These are phyloP conservation scores for Oldenlandia corymbosa DNA, from an alignment of 257 asterid genomes.

Conservation along the genomic window DNA sequence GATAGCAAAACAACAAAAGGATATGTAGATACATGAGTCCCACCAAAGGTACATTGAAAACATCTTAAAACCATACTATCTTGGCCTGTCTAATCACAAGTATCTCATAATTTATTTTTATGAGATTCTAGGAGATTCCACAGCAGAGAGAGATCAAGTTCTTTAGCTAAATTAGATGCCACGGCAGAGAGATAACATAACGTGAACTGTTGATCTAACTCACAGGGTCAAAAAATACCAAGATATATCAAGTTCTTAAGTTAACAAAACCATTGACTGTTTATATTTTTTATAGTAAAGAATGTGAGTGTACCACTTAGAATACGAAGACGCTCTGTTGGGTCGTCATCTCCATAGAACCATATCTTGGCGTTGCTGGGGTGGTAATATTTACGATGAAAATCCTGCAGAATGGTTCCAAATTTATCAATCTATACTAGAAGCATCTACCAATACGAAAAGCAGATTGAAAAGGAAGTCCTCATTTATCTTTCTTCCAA, in stretches of 20 bases:
- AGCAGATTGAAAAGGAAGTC: not conserved
- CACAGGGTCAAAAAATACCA: not conserved
- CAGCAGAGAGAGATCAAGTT: too few relatives aligned
- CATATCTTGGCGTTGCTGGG: conserved; percentile 98
- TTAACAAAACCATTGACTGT: not conserved
- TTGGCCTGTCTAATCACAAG: not conserved
- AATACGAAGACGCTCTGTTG: conserved; percentile 77
- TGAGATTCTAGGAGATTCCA: not conserved
- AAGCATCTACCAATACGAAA: not conserved
- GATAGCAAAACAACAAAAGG: not conserved
- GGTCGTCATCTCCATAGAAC: conserved; percentile 97
- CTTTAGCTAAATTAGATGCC: not conserved
- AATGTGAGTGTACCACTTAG: conserved; percentile 58
- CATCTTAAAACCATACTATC: not conserved
- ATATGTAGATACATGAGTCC: not conserved
- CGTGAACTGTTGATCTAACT: too few relatives aligned
- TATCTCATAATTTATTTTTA: not conserved
- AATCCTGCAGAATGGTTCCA: conserved; percentile 52
- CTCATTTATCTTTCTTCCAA: not conserved
- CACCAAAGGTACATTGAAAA: not conserved
- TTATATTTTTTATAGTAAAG: not conserved
- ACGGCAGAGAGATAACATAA: not conserved
- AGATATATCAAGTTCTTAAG: not conserved
- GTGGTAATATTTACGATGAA: conserved; percentile 84
- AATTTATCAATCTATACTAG: conserved; percentile 11